A percentile compares a stretch with the other conserved stretches of the same genome.
Evolutionary conservation across 768 basidiomycete species (phyloP).

Genomic region (Neoboletus brunneissimus): DNA sequence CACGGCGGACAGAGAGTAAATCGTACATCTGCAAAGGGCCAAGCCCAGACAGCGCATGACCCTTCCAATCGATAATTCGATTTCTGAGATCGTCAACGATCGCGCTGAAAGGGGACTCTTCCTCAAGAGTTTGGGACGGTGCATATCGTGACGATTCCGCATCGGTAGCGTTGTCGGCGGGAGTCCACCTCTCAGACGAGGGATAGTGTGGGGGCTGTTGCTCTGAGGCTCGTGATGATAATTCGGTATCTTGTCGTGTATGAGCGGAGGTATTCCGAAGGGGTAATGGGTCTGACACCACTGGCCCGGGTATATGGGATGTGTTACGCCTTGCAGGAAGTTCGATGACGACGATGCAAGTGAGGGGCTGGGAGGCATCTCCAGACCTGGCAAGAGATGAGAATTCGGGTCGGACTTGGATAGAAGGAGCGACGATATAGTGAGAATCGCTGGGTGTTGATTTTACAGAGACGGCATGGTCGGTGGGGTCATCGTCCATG

Average conservation of each 20-base stretch:
- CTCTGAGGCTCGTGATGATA: constrained; percentile 12
- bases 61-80: constrained; percentile 96
- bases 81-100: constrained; percentile 88
- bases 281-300: constrained; percentile 47
- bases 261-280: constrained; percentile 27
- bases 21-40: constrained; percentile 92
- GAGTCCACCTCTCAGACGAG: constrained; percentile 25
- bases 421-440: constrained; percentile 88
- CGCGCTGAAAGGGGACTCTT: constrained; percentile 74
- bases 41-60: constrained; percentile 84
- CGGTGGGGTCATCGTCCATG: constrained; percentile 83
- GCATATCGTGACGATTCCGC: constrained; percentile 31
- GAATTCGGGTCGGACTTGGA: constrained; percentile 93
- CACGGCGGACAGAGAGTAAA: constrained; percentile 83
- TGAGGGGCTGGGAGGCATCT: constrained; percentile 77
- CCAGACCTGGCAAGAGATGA: constrained; percentile 69
- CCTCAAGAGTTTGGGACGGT: constrained; percentile 37
- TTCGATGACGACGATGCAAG: constrained; percentile 92
- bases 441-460: constrained; percentile 47
- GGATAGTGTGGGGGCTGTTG: constrained; percentile 16
- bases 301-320: constrained; percentile 51
- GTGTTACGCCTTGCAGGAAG: constrained; percentile 71
- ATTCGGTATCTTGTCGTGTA: constrained; percentile 24
- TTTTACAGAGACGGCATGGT: constrained; percentile 51
- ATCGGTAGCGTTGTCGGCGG: constrained; percentile 30